Evolutionary conservation across 148 eudicot species (phyloP).

Genomic region (Silene latifolia): DNA sequence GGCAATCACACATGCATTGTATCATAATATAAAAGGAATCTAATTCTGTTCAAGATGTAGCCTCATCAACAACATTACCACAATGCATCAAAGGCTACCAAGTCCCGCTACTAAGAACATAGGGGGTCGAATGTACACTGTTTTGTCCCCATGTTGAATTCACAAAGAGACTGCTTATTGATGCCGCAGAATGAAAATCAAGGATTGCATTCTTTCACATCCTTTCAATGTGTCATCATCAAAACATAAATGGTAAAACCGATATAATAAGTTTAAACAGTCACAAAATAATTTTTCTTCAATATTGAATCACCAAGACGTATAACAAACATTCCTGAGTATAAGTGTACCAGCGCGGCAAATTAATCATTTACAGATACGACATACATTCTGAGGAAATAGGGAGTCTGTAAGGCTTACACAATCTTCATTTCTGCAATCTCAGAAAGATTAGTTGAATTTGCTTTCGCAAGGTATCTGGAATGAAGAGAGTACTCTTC

Average conservation of each 20-base stretch:
- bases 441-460: slow-evolving; percentile 84
- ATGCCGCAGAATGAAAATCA: no score
- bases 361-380: background rate
- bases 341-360: background rate
- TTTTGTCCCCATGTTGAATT: no score
- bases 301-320: background rate
- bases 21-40: background rate
- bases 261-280: no score
- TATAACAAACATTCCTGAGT: background rate
- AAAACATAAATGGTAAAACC: no score
- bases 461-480: slow-evolving; percentile 92
- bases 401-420: slow-evolving; percentile 40
- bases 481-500: slow-evolving; percentile 98
- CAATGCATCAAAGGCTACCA: no score
- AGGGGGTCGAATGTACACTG: no score
- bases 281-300: no score
- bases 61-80: background rate
- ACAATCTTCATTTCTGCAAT: slow-evolving; percentile 98
- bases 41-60: background rate
- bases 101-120: no score
- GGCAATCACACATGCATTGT: background rate
- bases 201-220: no score
- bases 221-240: no score
- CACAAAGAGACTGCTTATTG: no score
- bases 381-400: background rate